These are phyloP conservation scores for Venustampulla echinocandica DNA, from an alignment of 495 filamentous ascomycete species.

Conservation along the genomic window DNA sequence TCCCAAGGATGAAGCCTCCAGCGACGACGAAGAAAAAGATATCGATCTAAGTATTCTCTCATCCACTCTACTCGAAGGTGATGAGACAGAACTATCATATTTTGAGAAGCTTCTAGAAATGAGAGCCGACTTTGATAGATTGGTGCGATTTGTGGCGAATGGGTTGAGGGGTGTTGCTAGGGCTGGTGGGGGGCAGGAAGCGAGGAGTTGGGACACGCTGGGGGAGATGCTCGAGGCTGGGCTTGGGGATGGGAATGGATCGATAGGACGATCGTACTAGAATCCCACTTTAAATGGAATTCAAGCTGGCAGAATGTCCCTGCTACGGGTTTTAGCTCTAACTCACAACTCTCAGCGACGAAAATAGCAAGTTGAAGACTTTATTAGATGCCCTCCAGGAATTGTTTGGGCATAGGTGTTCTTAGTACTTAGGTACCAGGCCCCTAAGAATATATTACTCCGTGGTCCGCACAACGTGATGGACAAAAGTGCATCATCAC, in stretches of 20 bases:
- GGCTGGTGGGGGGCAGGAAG: slow-evolving; percentile 44
- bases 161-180: slow-evolving; percentile 50
- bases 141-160: slow-evolving; percentile 44
- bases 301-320: too few species aligned
- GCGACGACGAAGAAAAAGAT: slow-evolving; percentile 28
- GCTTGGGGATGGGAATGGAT: slow-evolving; percentile 17
- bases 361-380: too few species aligned
- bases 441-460: too few species aligned
- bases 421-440: too few species aligned
- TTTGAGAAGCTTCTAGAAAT: slow-evolving; percentile 33
- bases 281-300: too few species aligned
- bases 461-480: too few species aligned
- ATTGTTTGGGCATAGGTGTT: too few species aligned
- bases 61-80: slow-evolving; percentile 21
- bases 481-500: too few species aligned
- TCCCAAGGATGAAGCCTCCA: slow-evolving; percentile 17
- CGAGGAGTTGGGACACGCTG: slow-evolving; percentile 41
- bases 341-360: too few species aligned
- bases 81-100: slow-evolving; percentile 27
- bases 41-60: slow-evolving; percentile 33
- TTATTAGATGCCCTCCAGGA: too few species aligned
- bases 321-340: too few species aligned
- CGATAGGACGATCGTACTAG: too few species aligned
- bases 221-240: slow-evolving; percentile 51
- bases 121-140: slow-evolving; percentile 38